These are phyloP conservation scores for Tylopilus sp. DNA, from an alignment of 768 basidiomycete species.

Conservation along the genomic window DNA sequence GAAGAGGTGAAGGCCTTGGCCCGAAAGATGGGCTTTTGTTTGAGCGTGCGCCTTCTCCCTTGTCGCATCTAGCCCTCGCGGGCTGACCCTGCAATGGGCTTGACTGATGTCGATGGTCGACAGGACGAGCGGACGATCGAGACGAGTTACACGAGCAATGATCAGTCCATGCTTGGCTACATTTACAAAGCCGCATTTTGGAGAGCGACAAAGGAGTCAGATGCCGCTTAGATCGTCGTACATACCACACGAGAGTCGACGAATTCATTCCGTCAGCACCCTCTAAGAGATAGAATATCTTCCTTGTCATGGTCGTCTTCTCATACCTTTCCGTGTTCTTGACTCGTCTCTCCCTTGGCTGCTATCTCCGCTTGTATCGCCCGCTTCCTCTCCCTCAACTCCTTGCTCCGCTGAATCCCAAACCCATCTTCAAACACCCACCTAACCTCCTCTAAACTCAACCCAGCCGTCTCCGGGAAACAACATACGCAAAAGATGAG, in stretches of 20 bases:
- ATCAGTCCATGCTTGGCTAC: conserved; percentile 78
- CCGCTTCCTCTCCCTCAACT: conserved; percentile 34
- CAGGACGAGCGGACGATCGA: conserved; percentile 80
- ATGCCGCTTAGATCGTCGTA: not conserved
- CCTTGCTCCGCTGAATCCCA: conserved; percentile 52
- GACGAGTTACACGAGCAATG: conserved; percentile 85
- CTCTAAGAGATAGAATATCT: too few species aligned
- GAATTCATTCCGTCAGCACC: too few species aligned
- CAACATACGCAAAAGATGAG: conserved; percentile 47
- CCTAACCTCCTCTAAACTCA: conserved; percentile 43
- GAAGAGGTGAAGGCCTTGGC: conserved; percentile 83
- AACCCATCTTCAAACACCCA: conserved; percentile 62
- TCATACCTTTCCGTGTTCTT: not conserved
- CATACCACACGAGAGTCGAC: too few species aligned
- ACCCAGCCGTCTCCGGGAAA: conserved; percentile 79
- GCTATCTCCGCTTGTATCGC: conserved; percentile 1
- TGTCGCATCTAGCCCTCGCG: not conserved
- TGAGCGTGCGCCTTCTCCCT: conserved; percentile 52
- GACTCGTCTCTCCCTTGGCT: not conserved
- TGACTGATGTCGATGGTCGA: conserved; percentile 36
- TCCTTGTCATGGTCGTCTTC: too few species aligned
- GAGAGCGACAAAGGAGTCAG: conserved; percentile 54
- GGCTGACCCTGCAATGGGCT: too few species aligned
- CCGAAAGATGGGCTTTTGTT: conserved; percentile 71
- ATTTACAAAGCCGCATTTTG: conserved; percentile 84